Evolutionary conservation across 2,329 filamentous ascomycete genomes (phyloP), one percentile per base, ranked within the genome.

Genomic region (Penicillium italicum): DNA sequence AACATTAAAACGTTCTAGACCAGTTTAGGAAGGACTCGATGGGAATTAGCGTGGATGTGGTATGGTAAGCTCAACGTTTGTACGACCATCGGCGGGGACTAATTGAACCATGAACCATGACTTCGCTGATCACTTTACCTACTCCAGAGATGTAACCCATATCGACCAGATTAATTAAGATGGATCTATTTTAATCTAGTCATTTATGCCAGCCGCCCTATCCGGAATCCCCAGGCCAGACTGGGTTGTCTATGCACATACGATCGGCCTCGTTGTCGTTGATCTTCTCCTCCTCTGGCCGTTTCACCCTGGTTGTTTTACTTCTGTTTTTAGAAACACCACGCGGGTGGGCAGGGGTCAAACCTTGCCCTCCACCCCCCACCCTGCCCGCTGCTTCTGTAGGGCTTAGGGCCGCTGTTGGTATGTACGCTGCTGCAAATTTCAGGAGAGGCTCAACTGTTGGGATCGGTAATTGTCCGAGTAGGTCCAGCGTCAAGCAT

Each of bases 301-400:
- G 46, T 50, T 55, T 54, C 26, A 54, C 18, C 26, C 18, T 36
- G 46, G 1, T 33, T 37, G 36, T 51, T 52, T 46, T 11, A 40
- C 9, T 20, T 33, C 53, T 57, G 45, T 50, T 53, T 54, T 57
- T 59, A 57, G 57, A 44, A 54, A 46, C 38, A 50, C 57, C 57
- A 60, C 58, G 56, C 53, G 58, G 44, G n/a, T 10, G 41, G 43
- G 44, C 51, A 58, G 44, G 51, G 47, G 45, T 40, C 41, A 45
- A 12, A n/a, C 20, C 24, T 50, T 44, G n/a, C 33, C 36, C 30
- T 22, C 16, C 28, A 9, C 10, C 24, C n/a, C 16, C 5, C 12
- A n/a, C 36, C n/a, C 8, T 20, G 4, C 22, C 5, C 37, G 2
- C 33, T 24, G 14, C 26, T 20, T 26, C 24, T 14, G 20, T 55